Evolutionary conservation across 2,329 filamentous ascomycete species (phyloP), one percentile per base, ranked within the genome.

Genomic region (Stachybotrys chartarum): DNA sequence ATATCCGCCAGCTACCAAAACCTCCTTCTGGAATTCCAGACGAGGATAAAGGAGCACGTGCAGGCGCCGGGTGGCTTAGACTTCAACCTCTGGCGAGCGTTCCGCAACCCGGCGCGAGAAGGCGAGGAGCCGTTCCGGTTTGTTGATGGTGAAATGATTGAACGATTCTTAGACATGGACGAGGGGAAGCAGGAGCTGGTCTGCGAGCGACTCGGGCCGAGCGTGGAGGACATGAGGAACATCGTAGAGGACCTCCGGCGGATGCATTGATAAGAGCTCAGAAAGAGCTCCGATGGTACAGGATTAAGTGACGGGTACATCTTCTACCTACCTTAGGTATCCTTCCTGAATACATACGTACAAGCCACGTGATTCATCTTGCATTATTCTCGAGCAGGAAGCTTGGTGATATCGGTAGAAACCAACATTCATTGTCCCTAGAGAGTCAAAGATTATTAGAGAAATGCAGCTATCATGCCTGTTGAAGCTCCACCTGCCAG

Each of bases 111-210:
- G 30, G 83, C 88, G 57, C 82, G 83, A 0, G 85, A 88, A 3
- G 89, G 88, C 0, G 85, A 88, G 0, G 90, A 87, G 45, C 93
- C 94, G 0, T 89, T 84, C 65, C 81, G 93, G 1, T 97, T 97
- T 64, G 83, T 99, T 12, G 94, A 99, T 65, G 94, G 93, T 0
- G 93, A 97, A 68, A 77, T 97, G 64, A 78, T 99, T 12, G 93
- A 97, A 72, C 73, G 83, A 53, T 97, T 97, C 66, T 70, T 97
- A 61, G 86, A 91, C 59, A 75, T 89, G 59, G 77, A 81, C 50
- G 83, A 86, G 55, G 75, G 76, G 44, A 72, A 72, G 46, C 84
- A 86, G 70, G 75, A 73, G 61, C 68, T 72, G 54, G 75, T 81
- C 52, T 84, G 75, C 56, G 68, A 77, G 68, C 84, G 75, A 51